These are phyloP conservation scores for Cotoneaster glaucophyllus DNA, from an alignment of 306 rosid species.

Conservation along the genomic window DNA sequence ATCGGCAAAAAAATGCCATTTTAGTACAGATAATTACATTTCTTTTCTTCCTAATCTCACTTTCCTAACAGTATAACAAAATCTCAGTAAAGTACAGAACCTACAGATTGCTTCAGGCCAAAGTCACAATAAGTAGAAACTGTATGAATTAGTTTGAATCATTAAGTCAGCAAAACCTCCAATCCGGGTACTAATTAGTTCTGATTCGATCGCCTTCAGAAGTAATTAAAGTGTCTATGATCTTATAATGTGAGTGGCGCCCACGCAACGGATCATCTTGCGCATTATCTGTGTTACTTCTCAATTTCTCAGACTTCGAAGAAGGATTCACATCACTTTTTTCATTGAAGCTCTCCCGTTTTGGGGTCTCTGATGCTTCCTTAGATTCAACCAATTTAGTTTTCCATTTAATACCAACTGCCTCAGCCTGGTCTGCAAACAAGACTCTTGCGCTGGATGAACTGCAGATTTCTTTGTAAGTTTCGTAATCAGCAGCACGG, in stretches of 20 bases:
- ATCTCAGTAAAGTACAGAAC: background rate
- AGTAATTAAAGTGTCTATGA: conserved; percentile 35
- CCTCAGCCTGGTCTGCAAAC: conserved; percentile 81
- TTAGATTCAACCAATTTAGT: conserved; percentile 32
- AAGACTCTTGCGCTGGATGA: conserved; percentile 48
- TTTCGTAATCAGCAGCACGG: conserved; percentile 61
- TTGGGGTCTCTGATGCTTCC: conserved; percentile 12
- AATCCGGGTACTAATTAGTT: conserved; percentile 19
- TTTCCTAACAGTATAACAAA: background rate
- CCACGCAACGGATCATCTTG: conserved; percentile 18
- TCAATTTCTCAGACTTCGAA: conserved; percentile 7
- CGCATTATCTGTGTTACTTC: conserved; percentile 20
- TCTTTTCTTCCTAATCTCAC: conserved; percentile 2
- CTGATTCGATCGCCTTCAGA: conserved; percentile 25
- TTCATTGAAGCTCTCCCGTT: conserved; percentile 12
- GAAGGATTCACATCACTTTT: conserved; percentile 12
- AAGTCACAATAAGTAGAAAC: background rate
- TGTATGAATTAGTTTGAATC: background rate
- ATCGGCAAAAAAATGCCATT: background rate
- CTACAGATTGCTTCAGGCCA: background rate
- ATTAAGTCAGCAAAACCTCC: conserved; percentile 1
- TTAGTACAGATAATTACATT: background rate
- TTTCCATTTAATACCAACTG: conserved; percentile 45
- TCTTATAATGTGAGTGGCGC: conserved; percentile 17
- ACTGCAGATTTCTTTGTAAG: conserved; percentile 64